These are phyloP conservation scores for Penicillium crustosum DNA, from an alignment of 2,329 filamentous ascomycete genomes.

Conservation along the genomic window DNA sequence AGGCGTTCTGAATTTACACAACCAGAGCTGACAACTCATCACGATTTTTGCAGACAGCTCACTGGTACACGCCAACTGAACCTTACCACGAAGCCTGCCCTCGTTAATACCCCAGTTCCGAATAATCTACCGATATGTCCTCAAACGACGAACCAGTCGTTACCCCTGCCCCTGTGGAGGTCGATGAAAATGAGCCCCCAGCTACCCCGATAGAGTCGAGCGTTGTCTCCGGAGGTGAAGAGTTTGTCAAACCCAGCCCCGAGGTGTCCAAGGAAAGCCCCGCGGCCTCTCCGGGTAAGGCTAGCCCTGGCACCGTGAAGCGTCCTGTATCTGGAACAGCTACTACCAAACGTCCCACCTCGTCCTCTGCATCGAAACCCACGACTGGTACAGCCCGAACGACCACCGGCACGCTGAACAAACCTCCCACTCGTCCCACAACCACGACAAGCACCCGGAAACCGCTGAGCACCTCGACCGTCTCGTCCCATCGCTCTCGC, in stretches of 20 bases:
- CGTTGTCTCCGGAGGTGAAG: slow-evolving; percentile 36
- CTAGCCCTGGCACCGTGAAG: slow-evolving; percentile 32
- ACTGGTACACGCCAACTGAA: slow-evolving; percentile 2
- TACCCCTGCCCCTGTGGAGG: slow-evolving; percentile 19
- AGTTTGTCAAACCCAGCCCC: slow-evolving; percentile 35
- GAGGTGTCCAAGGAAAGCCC: slow-evolving; percentile 38
- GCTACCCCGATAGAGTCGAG: slow-evolving; percentile 38
- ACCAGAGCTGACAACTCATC: slow-evolving; percentile 2
- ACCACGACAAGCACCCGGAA: slow-evolving; percentile 36
- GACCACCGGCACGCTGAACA: slow-evolving; percentile 42
- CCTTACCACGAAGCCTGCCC: not conserved
- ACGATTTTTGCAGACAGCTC: not conserved
- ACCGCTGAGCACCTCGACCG: slow-evolving; percentile 38
- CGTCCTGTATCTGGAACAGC: slow-evolving; percentile 38
- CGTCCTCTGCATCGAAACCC: slow-evolving; percentile 34
- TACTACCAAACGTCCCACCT: slow-evolving; percentile 38
- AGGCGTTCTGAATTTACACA: not conserved
- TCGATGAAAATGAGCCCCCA: slow-evolving; percentile 33
- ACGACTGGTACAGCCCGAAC: slow-evolving; percentile 30
- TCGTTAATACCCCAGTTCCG: slow-evolving; percentile 3
- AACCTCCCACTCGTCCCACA: slow-evolving; percentile 46
- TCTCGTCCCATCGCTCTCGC: slow-evolving; percentile 42
- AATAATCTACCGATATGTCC: slow-evolving; percentile 29
- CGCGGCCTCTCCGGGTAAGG: slow-evolving; percentile 36
- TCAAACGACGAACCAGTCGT: slow-evolving; percentile 36